Base-by-base conservation (phyloP, 441 rosid species). In the Erysimum cheiri region DNA sequence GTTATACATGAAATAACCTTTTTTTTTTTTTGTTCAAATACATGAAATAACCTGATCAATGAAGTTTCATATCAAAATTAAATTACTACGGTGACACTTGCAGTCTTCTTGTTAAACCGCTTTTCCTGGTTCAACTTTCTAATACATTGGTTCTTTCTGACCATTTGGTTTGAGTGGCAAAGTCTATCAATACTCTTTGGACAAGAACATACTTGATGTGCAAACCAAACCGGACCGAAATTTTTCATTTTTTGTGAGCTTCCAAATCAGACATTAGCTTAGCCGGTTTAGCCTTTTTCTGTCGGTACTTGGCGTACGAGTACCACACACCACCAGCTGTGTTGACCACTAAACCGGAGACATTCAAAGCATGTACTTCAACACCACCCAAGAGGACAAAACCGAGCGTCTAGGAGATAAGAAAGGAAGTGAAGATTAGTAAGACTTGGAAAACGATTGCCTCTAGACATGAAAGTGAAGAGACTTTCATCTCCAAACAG, bases 251-350 rank as follows among this genome's bases (percentile, higher is more conserved):
- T 8, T 77, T 73, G 80, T 84, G 89, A 47, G 95, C 91, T 75
- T 89, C 96, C 26, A 86, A 40, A 70, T 88, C 97, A 26, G 81
- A 46, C 37, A 78, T 54, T 39, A 80, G 57, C 83, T 77, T 91
- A 17, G 77, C 77, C 54, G 84, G 77, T 78, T 82, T 87, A 74
- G 67, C 80, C 76, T 72, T 94, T 80, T 84, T 89, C 72, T 88
- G 96, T 76, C 71, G 84, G 77, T 89, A 91, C 81, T 89, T 89
- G 69, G 97, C 87, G 31, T 78, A 87, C 0, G 98, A 91, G 82
- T 91, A 94, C 97, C 98, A 91, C 46, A 94, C 72, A 11, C 98
- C 98, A 69, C 98, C 97, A 31, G 90, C 88, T 22, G 98, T 88
- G 82, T 94, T 94, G 75, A 94, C 82, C 44, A 83, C 82, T 82